phyloP scores from a whole-genome alignment of 2,329 filamentous ascomycete species.

The Mycosphaerella sp. region DNA sequence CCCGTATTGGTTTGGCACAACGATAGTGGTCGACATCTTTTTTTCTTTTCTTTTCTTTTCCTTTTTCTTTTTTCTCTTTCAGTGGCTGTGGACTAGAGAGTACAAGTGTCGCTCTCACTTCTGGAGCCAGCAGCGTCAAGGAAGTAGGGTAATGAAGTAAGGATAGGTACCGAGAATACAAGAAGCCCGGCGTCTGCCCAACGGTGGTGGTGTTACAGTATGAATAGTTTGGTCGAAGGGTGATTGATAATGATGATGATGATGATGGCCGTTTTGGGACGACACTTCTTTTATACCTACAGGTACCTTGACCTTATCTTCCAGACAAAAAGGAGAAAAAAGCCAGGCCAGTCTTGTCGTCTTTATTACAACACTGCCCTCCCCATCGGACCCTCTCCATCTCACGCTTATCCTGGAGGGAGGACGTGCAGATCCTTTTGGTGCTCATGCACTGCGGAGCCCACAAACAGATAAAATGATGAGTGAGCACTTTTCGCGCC shows the following conservation, averaged over 20 bases:
- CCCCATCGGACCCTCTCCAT: no score
- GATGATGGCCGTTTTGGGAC: background rate
- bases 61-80: no score
- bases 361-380: background rate
- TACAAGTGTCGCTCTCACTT: background rate
- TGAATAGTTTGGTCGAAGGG: background rate
- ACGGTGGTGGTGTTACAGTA: background rate
- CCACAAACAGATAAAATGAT: background rate
- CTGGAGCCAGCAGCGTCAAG: background rate
- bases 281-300: background rate
- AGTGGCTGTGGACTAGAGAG: no score
- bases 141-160: background rate
- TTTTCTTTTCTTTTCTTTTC: no score
- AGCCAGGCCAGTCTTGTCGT: no score
- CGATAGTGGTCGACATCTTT: constrained; percentile 33
- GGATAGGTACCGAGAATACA: background rate
- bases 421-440: background rate
- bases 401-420: no score
- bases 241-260: no score
- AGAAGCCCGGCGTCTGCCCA: background rate
- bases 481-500: background rate
- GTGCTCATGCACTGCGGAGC: constrained; percentile 5
- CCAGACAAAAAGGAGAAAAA: background rate
- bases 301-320: background rate
- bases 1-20: constrained; percentile 46